A percentile compares a stretch with the other conserved stretches of the same genome.
phyloP scores from a whole-genome alignment of 2,329 filamentous ascomycete genomes.

The Colletotrichum eremochloae region DNA sequence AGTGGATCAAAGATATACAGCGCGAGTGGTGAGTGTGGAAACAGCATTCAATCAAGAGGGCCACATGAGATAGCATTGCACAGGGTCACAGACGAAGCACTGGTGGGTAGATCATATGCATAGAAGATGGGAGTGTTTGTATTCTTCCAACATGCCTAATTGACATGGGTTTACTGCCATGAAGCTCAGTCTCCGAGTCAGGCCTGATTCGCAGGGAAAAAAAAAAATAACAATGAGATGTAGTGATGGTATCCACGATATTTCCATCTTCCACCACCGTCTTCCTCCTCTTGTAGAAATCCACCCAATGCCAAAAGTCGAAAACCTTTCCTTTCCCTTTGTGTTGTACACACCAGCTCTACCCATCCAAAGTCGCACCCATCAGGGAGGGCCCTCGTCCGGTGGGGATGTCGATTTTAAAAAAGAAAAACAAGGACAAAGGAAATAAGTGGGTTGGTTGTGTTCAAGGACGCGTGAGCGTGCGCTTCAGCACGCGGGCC shows the following conservation, averaged over 20 bases:
- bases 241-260: slow-evolving; percentile 28
- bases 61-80: background rate
- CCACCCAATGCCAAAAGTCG: background rate
- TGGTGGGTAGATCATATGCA: slow-evolving; percentile 6
- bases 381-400: background rate
- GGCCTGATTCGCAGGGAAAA: slow-evolving; percentile 19
- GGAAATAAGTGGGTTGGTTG: slow-evolving; percentile 31
- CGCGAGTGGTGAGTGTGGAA: background rate
- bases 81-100: background rate
- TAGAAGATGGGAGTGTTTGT: slow-evolving; percentile 40
- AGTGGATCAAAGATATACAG: background rate
- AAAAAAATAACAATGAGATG: background rate
- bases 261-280: slow-evolving; percentile 19
- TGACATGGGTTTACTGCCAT: slow-evolving; percentile 32
- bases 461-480: slow-evolving; percentile 3
- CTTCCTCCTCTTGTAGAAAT: slow-evolving; percentile 17
- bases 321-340: background rate
- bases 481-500: background rate
- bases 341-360: slow-evolving; percentile 16
- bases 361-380: slow-evolving; percentile 5
- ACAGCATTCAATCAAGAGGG: too few relatives aligned
- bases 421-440: slow-evolving; percentile 32
- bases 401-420: slow-evolving; percentile 2
- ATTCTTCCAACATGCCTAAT: slow-evolving; percentile 37
- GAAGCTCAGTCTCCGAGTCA: slow-evolving; percentile 18